A percentile compares a stretch with the other conserved stretches of the same genome.
These are phyloP conservation scores for Globisporangium splendens DNA, from an alignment of 352 stramenopile species.

Conservation along the genomic window DNA sequence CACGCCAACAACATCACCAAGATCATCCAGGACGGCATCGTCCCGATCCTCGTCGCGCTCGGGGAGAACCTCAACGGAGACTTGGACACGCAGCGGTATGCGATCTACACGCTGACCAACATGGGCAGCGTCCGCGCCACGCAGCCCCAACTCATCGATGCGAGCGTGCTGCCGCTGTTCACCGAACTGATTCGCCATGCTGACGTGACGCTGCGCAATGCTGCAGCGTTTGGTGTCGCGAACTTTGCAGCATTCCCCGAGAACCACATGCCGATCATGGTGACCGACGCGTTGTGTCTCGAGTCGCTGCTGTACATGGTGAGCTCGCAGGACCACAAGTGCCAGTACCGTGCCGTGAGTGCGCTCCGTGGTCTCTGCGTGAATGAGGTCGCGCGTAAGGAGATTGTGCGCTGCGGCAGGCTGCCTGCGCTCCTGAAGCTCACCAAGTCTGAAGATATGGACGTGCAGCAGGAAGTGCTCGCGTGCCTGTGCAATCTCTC, in stretches of 20 bases:
- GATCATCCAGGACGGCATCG: slow-evolving; percentile 87
- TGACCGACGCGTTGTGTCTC: slow-evolving; percentile 36
- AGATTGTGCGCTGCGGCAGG: slow-evolving; percentile 87
- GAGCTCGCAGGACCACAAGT: slow-evolving; percentile 63
- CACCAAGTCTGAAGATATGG: slow-evolving; percentile 91
- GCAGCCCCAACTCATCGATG: slow-evolving; percentile 81
- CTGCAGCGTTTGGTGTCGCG: slow-evolving; percentile 88
- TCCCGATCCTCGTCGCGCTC: slow-evolving; percentile 87
- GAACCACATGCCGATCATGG: slow-evolving; percentile 88
- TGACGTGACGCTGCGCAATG: slow-evolving; percentile 86
- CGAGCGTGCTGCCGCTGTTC: slow-evolving; percentile 71
- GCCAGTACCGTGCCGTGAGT: slow-evolving; percentile 88
- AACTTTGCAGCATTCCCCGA: slow-evolving; percentile 93
- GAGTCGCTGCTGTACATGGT: slow-evolving; percentile 57
- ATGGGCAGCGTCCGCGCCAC: slow-evolving; percentile 83
- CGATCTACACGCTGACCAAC: slow-evolving; percentile 92
- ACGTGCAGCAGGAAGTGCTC: slow-evolving; percentile 95
- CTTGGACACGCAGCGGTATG: slow-evolving; percentile 91
- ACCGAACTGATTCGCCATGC: slow-evolving; percentile 64
- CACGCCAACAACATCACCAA: slow-evolving; percentile 89
- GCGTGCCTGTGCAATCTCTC: slow-evolving; percentile 96
- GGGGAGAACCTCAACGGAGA: slow-evolving; percentile 84
- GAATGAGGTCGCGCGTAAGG: slow-evolving; percentile 76
- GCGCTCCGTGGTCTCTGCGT: slow-evolving; percentile 92
- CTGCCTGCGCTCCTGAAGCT: slow-evolving; percentile 88